Conservation (phyloP, 495 filamentous ascomycete species). For the Friedmanniomyces endolithicus region DNA sequence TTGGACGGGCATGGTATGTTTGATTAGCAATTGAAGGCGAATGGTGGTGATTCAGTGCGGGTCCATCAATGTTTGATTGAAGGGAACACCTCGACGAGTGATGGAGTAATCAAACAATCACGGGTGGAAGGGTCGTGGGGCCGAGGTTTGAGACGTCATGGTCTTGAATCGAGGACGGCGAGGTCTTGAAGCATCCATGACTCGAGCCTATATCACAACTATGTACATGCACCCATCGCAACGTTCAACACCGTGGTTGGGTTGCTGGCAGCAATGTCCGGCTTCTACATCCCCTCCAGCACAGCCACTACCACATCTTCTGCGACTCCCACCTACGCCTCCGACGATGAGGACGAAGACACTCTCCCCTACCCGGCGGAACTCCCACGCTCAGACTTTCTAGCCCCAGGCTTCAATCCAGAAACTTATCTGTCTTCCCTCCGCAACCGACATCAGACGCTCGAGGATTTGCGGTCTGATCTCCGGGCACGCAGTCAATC, state of each 20-base stretch:
- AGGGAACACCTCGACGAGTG: too few relatives aligned
- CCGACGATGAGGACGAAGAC: constrained; percentile 48
- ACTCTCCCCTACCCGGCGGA: constrained; percentile 74
- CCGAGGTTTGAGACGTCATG: neutral
- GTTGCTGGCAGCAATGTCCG: neutral
- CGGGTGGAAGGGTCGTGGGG: neutral
- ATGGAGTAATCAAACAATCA: neutral
- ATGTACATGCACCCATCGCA: neutral
- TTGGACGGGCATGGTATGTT: constrained; percentile 7
- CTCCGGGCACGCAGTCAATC: constrained; percentile 61
- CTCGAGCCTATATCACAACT: neutral
- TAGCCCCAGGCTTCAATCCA: constrained; percentile 66
- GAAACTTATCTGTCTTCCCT: constrained; percentile 71
- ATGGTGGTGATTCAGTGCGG: neutral
- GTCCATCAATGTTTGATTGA: too few relatives aligned
- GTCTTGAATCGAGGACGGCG: neutral
- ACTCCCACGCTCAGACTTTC: constrained; percentile 66
- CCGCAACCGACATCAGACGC: constrained; percentile 78
- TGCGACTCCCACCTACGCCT: constrained; percentile 21
- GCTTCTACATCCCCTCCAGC: constrained; percentile 9
- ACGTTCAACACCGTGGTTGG: neutral
- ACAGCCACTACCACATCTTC: constrained; percentile 8
- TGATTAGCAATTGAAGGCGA: neutral
- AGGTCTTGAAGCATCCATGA: neutral
- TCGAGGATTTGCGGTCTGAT: constrained; percentile 84